These are phyloP conservation scores for Neofusicoccum sp. DNA, from an alignment of 2,329 filamentous ascomycete genomes.

Conservation along the genomic window DNA sequence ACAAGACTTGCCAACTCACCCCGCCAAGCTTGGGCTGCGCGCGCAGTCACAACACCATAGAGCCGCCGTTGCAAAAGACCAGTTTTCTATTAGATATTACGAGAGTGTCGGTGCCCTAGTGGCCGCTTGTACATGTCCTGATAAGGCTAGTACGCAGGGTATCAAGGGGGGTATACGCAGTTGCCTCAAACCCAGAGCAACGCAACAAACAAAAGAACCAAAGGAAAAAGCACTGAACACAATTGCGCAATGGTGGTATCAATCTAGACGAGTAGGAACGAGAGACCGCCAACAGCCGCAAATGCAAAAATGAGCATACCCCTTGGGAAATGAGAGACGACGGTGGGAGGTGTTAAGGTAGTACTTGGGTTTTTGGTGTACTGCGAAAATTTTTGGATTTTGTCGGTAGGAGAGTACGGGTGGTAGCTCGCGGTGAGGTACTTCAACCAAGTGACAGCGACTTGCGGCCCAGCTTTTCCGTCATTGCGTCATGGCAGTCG, in stretches of 20 bases:
- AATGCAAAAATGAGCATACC: slow-evolving; percentile 35
- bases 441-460: slow-evolving; percentile 41
- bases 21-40: not conserved
- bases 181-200: slow-evolving; percentile 31
- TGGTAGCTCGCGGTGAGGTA: slow-evolving; percentile 26
- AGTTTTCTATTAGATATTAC: slow-evolving; percentile 20
- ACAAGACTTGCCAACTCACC: slow-evolving; percentile 7
- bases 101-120: slow-evolving; percentile 19
- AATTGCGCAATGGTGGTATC: slow-evolving; percentile 19
- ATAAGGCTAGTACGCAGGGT: slow-evolving; percentile 20
- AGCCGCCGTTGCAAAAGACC: not conserved
- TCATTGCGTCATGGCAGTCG: slow-evolving; percentile 43
- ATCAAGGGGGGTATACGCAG: slow-evolving; percentile 20
- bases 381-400: slow-evolving; percentile 30
- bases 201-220: slow-evolving; percentile 29
- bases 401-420: slow-evolving; percentile 33
- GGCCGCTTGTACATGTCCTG: slow-evolving; percentile 19
- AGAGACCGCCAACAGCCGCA: slow-evolving; percentile 31
- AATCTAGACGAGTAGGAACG: slow-evolving; percentile 18
- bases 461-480: slow-evolving; percentile 42
- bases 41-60: too few relatives aligned
- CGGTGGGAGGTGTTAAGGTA: slow-evolving; percentile 25
- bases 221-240: slow-evolving; percentile 23
- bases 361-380: slow-evolving; percentile 24
- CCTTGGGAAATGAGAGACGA: slow-evolving; percentile 29